phyloP scores from a whole-genome alignment of 2,329 filamentous ascomycete species.

The Thelonectria rubi region DNA sequence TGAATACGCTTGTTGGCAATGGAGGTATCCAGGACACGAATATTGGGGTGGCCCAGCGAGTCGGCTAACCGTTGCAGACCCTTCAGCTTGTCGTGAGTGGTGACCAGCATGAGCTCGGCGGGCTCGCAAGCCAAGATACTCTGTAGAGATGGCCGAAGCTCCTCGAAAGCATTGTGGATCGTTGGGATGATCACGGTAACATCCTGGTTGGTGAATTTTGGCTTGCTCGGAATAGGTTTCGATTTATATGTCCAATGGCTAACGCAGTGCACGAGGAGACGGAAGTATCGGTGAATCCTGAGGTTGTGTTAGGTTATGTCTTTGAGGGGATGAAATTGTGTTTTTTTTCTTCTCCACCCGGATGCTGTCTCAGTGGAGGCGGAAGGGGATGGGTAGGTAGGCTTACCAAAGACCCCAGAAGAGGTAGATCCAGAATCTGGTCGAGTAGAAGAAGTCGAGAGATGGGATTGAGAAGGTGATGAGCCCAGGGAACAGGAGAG shows the following conservation, averaged over 20 bases:
- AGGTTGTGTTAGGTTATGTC: constrained; percentile 31
- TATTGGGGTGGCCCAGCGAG: constrained; percentile 66
- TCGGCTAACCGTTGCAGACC: constrained; percentile 73
- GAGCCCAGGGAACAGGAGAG: constrained; percentile 31
- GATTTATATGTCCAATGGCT: constrained; percentile 90
- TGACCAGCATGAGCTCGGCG: constrained; percentile 82
- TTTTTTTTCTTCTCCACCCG: constrained; percentile 4
- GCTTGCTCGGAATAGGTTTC: constrained; percentile 81
- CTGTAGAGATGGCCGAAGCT: constrained; percentile 81
- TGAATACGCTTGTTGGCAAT: constrained; percentile 97
- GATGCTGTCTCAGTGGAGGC: constrained; percentile 1
- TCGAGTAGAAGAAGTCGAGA: constrained; percentile 52
- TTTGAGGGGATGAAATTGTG: constrained; percentile 2
- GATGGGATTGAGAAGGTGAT: constrained; percentile 36
- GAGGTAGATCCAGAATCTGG: constrained; percentile 57
- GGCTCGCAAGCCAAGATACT: constrained; percentile 78
- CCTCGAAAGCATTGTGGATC: constrained; percentile 86
- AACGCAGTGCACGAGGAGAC: constrained; percentile 83
- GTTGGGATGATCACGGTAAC: constrained; percentile 95
- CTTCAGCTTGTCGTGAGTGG: constrained; percentile 80
- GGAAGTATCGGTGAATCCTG: constrained; percentile 88
- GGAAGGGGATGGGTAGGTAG: constrained; percentile 1
- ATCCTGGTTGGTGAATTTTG: constrained; percentile 81
- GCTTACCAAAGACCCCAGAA: constrained; percentile 60
- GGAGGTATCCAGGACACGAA: constrained; percentile 78